Evolutionary conservation across 2,329 filamentous ascomycete species (phyloP), one percentile per base, ranked within the genome.

Genomic region (Verruconis gallopava): DNA sequence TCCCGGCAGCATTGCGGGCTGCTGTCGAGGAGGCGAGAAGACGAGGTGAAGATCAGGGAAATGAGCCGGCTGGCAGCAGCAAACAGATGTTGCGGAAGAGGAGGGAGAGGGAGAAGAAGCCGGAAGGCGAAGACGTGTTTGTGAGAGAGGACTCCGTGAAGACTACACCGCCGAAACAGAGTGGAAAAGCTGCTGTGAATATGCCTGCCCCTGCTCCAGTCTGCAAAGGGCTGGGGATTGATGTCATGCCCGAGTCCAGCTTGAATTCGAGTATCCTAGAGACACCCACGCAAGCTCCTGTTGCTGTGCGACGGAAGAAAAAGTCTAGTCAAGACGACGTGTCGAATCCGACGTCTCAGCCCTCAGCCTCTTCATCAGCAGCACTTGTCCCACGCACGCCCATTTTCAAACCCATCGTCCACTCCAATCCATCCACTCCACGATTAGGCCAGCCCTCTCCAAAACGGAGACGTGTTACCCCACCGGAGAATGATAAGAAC

Each of bases 1-100:
- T 77, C 14, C 72, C 73, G 1, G 44, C 48, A 14, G 58, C 63
- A 12, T 47, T 76, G 41, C 55, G 50, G 38, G 54, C 55, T 1
- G 59, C 59, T 9, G 73, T 72, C 2, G 50, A 52, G 14, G 69
- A 75, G 47, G 75, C 75, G 11, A 74, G 71, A 53, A 34, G 17
- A 20, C 34, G 40, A 22, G 40, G 40, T 17, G 40, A 42, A 20
- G 19, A 18, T 15, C 21, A 21, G 14, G 43, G 47, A 30, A 46
- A 50, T 21, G 44, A 51, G 38, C 17, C 32, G 2, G 50, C 20
- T 37, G 42, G 15, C n/a, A 21, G 12, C 18, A 30, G 15, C 4
- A 21, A 50, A 34, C 43, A 44, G 12, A 28, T 14, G n/a, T 22
- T 20, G 18, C 18, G 14, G 11, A 42, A 42, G 28, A 28, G 28